These are phyloP conservation scores for Quercus bicolor DNA, from an alignment of 306 rosid genomes.

Conservation along the genomic window DNA sequence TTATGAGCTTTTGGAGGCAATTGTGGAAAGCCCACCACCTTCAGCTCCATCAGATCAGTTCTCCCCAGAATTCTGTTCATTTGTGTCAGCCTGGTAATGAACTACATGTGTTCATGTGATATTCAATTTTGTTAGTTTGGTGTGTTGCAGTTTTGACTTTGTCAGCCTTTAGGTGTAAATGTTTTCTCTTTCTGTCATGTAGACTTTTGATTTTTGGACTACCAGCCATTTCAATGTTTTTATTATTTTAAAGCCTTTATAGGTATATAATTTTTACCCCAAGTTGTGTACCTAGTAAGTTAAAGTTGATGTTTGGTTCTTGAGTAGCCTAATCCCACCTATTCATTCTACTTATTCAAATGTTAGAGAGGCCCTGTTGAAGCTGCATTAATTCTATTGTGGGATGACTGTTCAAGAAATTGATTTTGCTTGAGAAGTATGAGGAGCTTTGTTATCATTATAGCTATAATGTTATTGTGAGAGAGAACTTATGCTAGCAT, in stretches of 20 bases:
- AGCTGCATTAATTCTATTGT: not conserved
- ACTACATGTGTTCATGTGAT: not conserved
- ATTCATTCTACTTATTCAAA: not conserved
- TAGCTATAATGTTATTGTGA: not conserved
- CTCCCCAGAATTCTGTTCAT: constrained; percentile 94
- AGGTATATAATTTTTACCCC: not conserved
- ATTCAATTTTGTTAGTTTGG: constrained; percentile 1
- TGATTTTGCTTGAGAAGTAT: not conserved
- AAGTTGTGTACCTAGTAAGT: no score
- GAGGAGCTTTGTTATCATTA: not conserved
- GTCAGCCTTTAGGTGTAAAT: constrained; percentile 5
- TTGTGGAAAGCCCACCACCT: constrained; percentile 91
- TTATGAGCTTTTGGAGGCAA: constrained; percentile 90
- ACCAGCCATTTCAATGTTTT: not conserved
- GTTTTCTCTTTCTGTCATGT: not conserved
- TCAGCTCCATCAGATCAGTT: constrained; percentile 92
- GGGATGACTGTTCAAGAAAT: not conserved
- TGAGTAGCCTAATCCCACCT: not conserved
- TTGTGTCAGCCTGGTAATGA: constrained; percentile 83
- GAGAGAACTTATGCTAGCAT: not conserved
- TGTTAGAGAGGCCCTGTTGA: not conserved
- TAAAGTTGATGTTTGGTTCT: not conserved
- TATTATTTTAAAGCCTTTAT: not conserved
- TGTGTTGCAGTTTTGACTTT: not conserved
- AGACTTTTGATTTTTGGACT: not conserved